phyloP scores from a whole-genome alignment of 2,329 filamentous ascomycete genomes.

The Chaetomiaceae sp. region DNA sequence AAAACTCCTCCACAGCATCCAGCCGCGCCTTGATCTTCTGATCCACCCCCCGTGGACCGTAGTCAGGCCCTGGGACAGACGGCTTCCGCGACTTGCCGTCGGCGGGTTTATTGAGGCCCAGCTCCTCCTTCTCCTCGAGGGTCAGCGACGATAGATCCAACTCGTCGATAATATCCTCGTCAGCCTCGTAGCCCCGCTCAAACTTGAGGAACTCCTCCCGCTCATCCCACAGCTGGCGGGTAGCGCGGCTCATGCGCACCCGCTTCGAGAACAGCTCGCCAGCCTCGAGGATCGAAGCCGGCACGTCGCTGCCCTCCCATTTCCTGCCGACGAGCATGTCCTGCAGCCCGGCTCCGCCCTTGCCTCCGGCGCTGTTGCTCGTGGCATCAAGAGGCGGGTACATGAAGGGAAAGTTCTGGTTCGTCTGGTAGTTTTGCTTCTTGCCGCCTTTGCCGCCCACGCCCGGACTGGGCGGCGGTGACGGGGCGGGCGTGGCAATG shows the following conservation, averaged over 20 bases:
- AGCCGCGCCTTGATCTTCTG: constrained; percentile 61
- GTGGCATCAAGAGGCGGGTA: constrained; percentile 88
- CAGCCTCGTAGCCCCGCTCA: constrained; percentile 70
- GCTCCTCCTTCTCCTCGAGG: constrained; percentile 42
- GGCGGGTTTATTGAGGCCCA: constrained; percentile 44
- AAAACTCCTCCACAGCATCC: constrained; percentile 73
- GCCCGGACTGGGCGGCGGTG: constrained; percentile 83
- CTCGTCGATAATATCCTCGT: constrained; percentile 39
- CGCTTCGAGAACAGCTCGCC: constrained; percentile 86
- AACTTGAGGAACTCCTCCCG: constrained; percentile 87
- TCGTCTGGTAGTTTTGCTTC: constrained; percentile 99
- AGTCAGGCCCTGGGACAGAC: constrained; percentile 39
- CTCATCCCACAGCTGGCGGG: constrained; percentile 92
- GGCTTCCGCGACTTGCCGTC: constrained; percentile 36
- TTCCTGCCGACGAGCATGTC: constrained; percentile 73
- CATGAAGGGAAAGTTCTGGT: constrained; percentile 97
- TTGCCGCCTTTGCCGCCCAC: constrained; percentile 90
- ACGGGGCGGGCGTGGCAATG: constrained; percentile 96
- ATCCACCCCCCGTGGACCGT: constrained; percentile 49
- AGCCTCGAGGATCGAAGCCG: constrained; percentile 90
- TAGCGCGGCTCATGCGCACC: constrained; percentile 86
- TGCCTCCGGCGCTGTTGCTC: constrained; percentile 87
- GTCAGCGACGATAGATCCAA: constrained; percentile 35
- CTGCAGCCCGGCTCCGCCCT: constrained; percentile 76
- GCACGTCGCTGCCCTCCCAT: constrained; percentile 93